These are phyloP conservation scores for Ogataea angusta DNA, from an alignment of 805 yeast genomes.

Conservation along the genomic window DNA sequence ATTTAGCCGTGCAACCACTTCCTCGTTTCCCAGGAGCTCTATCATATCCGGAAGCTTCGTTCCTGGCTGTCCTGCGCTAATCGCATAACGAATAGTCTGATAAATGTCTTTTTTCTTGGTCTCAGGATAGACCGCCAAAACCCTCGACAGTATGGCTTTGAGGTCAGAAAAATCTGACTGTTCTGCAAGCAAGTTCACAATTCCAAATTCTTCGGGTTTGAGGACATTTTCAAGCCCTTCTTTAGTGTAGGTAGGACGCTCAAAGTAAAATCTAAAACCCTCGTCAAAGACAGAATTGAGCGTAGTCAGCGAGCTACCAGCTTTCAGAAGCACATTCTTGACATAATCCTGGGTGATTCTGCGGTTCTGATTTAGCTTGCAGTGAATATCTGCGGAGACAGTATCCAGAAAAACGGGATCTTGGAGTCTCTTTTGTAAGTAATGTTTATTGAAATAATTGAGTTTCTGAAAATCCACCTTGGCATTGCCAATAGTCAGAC, in stretches of 20 bases:
- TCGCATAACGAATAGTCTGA: conserved; percentile 60
- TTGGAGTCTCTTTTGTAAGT: conserved; percentile 44
- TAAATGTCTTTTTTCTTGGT: conserved; percentile 45
- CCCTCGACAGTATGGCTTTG: conserved; percentile 8
- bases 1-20: conserved; percentile 19
- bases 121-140: conserved; percentile 7
- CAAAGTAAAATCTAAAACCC: conserved; percentile 49
- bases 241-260: conserved; percentile 31
- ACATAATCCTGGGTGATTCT: conserved; percentile 33
- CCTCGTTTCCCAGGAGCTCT: conserved; percentile 48
- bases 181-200: conserved; percentile 10
- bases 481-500: conserved; percentile 89
- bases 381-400: conserved; percentile 34
- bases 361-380: conserved; percentile 18
- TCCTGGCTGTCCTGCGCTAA: conserved; percentile 71
- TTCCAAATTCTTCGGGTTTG: too few relatives aligned
- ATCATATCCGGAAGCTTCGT: conserved; percentile 58
- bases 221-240: conserved; percentile 13
- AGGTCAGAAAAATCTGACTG: conserved; percentile 12
- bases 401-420: conserved; percentile 35
- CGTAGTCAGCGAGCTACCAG: conserved; percentile 50
- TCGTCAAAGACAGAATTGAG: conserved; percentile 48
- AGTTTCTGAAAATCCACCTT: conserved; percentile 82
- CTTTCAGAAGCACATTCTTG: conserved; percentile 36
- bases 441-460: conserved; percentile 71